Percentiles rank a stretch among this genome's conserved stretches.
Conservation (phyloP, 1,284 basidiomycete genomes). For the Amylostereum areolatum region DNA sequence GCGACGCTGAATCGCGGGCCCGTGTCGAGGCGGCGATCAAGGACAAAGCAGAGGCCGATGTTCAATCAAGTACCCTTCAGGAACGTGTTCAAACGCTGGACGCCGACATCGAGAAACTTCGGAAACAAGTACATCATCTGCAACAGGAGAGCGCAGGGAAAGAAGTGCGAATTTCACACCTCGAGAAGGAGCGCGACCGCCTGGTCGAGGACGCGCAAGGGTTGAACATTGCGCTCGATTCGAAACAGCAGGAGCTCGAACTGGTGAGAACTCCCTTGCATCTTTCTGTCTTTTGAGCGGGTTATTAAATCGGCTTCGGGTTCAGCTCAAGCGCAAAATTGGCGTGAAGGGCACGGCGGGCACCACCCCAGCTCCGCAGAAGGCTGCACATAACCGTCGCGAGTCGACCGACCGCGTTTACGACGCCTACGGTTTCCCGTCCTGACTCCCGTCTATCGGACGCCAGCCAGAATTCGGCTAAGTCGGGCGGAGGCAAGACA, state of each 20-base stretch:
- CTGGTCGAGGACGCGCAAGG: constrained; percentile 75
- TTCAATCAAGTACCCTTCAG: constrained; percentile 36
- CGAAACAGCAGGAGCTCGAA: constrained; percentile 87
- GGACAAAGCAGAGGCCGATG: constrained; percentile 48
- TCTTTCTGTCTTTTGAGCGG: constrained; percentile 7
- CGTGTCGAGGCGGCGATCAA: constrained; percentile 43
- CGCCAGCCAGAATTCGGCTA: constrained; percentile 32
- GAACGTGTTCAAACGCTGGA: constrained; percentile 47
- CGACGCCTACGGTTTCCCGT: constrained; percentile 27
- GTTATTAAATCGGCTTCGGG: constrained; percentile 2
- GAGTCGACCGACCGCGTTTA: constrained; percentile 48
- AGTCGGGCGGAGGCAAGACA: constrained; percentile 18
- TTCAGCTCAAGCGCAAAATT: constrained; percentile 67
- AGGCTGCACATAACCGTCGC: constrained; percentile 36
- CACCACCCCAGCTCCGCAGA: constrained; percentile 48
- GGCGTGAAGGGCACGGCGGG: constrained; percentile 58
- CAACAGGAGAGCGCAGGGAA: constrained; percentile 78
- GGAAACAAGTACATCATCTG: constrained; percentile 61
- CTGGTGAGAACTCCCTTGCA: constrained; percentile 46
- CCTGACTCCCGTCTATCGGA: constrained; percentile 55
- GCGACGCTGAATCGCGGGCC: constrained; percentile 39
- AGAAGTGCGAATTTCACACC: constrained; percentile 74
- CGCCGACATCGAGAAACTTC: constrained; percentile 59
- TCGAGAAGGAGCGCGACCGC: constrained; percentile 60
- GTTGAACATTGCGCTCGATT: constrained; percentile 80